Conservation (phyloP, 148 eudicot species). For the Amaranthus cruentus region DNA sequence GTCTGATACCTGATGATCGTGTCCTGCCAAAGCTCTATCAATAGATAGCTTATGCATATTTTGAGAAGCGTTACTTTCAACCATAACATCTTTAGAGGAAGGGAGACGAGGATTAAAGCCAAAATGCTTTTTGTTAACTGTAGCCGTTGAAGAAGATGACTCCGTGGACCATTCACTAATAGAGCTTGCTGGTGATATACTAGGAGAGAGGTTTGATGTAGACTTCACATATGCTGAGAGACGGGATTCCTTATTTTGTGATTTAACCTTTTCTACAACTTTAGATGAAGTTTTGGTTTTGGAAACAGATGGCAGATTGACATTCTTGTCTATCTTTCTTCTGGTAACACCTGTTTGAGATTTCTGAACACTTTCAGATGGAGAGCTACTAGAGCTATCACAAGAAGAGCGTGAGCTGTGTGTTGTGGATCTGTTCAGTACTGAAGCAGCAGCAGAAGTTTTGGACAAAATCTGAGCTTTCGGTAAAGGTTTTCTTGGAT, state of each 20-base stretch:
- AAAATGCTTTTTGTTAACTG: constrained; percentile 38
- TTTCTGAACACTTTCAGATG: constrained; percentile 33
- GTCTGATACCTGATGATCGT: constrained; percentile 25
- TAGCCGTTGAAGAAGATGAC: constrained; percentile 66
- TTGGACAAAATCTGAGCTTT: constrained; percentile 40
- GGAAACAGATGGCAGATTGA: constrained; percentile 40
- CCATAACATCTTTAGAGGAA: constrained; percentile 7
- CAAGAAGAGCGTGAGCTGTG: constrained; percentile 43
- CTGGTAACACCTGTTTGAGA: constrained; percentile 31
- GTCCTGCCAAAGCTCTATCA: constrained; percentile 25
- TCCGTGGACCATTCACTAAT: constrained; percentile 83
- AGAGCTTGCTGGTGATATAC: constrained; percentile 83
- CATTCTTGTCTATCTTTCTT: constrained; percentile 37
- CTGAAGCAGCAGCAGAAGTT: constrained; percentile 42
- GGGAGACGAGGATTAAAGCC: constrained; percentile 28
- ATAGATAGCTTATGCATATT: constrained; percentile 23
- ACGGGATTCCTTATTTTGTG: constrained; percentile 29
- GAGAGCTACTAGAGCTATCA: constrained; percentile 50
- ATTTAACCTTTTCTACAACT: constrained; percentile 37
- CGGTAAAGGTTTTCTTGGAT: constrained; percentile 38
- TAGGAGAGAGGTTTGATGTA: constrained; percentile 43
- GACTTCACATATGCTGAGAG: constrained; percentile 40
- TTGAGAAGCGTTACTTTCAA: constrained; percentile 29
- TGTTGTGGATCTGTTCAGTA: constrained; percentile 29
- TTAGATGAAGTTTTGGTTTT: constrained; percentile 45